A percentile compares a stretch with the other conserved stretches of the same genome.
phyloP scores from a whole-genome alignment of 164 flowering plant species.

The Litsea cubeba region DNA sequence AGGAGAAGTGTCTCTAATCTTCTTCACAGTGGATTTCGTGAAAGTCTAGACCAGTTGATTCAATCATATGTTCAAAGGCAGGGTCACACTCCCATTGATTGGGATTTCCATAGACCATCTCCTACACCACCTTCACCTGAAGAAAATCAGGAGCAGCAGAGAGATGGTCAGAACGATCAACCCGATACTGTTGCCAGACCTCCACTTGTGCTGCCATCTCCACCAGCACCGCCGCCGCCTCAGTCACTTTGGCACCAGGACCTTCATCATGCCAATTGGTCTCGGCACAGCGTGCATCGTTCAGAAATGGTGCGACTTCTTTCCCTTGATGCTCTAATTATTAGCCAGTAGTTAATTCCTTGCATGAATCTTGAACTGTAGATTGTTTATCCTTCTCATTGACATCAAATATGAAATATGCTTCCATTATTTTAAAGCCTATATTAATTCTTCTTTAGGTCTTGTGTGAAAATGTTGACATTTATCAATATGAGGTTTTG shows the following conservation, averaged over 20 bases:
- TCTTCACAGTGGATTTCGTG: constrained; percentile 84
- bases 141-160: constrained; percentile 44
- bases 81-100: constrained; percentile 47
- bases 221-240: constrained; percentile 33
- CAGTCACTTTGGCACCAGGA: constrained; percentile 63
- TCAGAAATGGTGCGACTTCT: constrained; percentile 52
- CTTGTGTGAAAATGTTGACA: too few species aligned
- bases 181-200: constrained; percentile 29
- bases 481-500: too few species aligned
- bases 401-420: too few species aligned
- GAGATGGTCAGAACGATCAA: constrained; percentile 40
- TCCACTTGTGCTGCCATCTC: constrained; percentile 34
- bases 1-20: constrained; percentile 96
- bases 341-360: neutral
- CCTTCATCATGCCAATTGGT: constrained; percentile 45
- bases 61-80: constrained; percentile 88
- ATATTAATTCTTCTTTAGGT: too few species aligned
- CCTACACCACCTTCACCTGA: constrained; percentile 30
- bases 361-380: neutral
- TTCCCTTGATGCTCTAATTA: neutral
- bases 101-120: constrained; percentile 56
- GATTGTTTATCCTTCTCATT: too few species aligned
- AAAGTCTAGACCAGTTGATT: constrained; percentile 72
- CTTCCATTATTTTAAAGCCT: too few species aligned
- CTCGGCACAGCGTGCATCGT: constrained; percentile 46